Evolutionary conservation across 768 basidiomycete genomes (phyloP).

Genomic region (Xerocomellus intermedius): DNA sequence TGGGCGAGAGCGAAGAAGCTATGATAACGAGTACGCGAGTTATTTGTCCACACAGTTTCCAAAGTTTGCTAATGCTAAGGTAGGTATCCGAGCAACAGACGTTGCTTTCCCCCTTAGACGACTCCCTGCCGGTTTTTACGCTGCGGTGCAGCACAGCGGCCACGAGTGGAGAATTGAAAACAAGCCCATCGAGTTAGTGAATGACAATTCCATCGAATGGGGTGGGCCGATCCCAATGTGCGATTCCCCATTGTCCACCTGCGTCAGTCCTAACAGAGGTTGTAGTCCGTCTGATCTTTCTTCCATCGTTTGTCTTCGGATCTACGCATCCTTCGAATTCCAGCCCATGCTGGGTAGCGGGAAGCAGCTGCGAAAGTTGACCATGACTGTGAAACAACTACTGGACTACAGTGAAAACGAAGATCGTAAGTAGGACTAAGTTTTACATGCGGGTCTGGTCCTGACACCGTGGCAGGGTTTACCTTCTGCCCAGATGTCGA

Average conservation of each 20-base stretch:
- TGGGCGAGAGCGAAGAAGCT: too few relatives aligned
- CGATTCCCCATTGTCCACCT: neutral
- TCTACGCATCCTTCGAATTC: too few relatives aligned
- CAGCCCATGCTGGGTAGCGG: too few relatives aligned
- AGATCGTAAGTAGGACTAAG: neutral
- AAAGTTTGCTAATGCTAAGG: neutral
- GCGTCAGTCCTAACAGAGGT: neutral
- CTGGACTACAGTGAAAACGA: neutral
- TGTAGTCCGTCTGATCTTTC: constrained; percentile 2
- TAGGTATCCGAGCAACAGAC: constrained; percentile 3
- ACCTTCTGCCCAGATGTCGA: neutral
- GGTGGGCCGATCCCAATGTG: neutral
- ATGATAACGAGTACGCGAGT: neutral
- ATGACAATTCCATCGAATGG: too few relatives aligned
- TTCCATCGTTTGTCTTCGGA: neutral
- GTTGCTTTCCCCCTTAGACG: neutral
- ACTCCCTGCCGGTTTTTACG: neutral
- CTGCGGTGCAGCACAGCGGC: neutral
- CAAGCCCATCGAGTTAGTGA: neutral
- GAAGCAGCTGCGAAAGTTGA: too few relatives aligned
- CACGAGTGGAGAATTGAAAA: neutral
- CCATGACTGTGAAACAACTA: too few relatives aligned
- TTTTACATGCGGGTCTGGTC: neutral
- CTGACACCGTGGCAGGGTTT: neutral
- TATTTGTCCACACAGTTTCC: neutral